Evolutionary conservation across 1,284 basidiomycete genomes (phyloP).

Genomic region (Cutaneotrichosporon cavernicola): DNA sequence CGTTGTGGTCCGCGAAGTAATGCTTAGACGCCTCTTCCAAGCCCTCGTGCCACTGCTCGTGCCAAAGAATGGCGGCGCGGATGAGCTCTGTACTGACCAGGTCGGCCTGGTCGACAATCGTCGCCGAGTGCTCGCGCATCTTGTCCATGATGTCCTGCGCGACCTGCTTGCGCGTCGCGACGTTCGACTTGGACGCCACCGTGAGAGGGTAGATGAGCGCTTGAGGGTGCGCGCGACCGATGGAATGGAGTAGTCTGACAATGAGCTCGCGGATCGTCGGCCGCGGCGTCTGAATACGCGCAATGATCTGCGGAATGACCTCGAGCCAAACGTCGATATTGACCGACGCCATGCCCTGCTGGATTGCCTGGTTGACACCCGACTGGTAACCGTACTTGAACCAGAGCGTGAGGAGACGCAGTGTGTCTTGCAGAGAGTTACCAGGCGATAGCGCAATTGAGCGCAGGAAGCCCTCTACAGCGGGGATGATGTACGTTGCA

Average conservation of each 20-base stretch:
- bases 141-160: conserved; percentile 87
- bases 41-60: conserved; percentile 98
- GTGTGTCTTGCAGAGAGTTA: conserved; percentile 91
- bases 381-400: conserved; percentile 95
- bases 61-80: conserved; percentile 97
- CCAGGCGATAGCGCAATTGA: conserved; percentile 88
- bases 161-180: conserved; percentile 74
- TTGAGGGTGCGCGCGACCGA: conserved; percentile 96
- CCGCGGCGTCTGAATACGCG: conserved; percentile 93
- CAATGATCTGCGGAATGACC: conserved; percentile 98
- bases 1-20: conserved; percentile 97
- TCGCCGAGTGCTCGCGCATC: conserved; percentile 87
- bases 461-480: conserved; percentile 96
- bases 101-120: conserved; percentile 83
- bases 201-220: conserved; percentile 97
- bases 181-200: conserved; percentile 95
- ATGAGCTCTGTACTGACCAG: conserved; percentile 94
- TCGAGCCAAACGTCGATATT: conserved; percentile 98
- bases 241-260: conserved; percentile 82
- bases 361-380: conserved; percentile 87
- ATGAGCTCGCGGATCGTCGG: conserved; percentile 85
- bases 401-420: conserved; percentile 93
- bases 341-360: conserved; percentile 81
- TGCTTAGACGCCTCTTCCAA: conserved; percentile 95
- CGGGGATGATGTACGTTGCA: conserved; percentile 84